A percentile compares a stretch with the other conserved stretches of the same genome.
Conservation (phyloP, 2,329 filamentous ascomycete species). For the Rhinocladiella mackenziei region DNA sequence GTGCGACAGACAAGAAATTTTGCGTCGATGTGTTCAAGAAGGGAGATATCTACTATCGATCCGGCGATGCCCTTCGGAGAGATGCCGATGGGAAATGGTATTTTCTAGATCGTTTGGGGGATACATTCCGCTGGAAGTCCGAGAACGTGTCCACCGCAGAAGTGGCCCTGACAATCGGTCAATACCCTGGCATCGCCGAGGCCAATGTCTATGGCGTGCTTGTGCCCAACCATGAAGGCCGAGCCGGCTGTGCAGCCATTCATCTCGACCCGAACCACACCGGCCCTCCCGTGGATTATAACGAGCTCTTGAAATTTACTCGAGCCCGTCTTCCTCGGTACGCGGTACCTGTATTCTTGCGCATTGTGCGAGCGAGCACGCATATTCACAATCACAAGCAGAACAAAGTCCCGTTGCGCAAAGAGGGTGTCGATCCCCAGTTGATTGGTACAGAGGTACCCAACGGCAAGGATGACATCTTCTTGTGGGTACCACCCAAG, state of each 20-base stretch:
- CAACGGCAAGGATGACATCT: constrained; percentile 35
- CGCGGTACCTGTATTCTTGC: constrained; percentile 70
- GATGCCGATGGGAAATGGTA: constrained; percentile 67
- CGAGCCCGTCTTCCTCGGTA: constrained; percentile 63
- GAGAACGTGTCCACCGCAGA: constrained; percentile 81
- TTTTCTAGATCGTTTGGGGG: constrained; percentile 66
- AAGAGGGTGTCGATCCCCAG: constrained; percentile 29
- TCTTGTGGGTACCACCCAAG: constrained; percentile 25
- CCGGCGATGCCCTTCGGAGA: constrained; percentile 74
- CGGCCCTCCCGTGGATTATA: constrained; percentile 53
- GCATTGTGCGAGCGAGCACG: constrained; percentile 55
- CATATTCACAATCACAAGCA: constrained; percentile 76
- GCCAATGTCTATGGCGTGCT: constrained; percentile 83
- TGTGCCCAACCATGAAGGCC: constrained; percentile 75
- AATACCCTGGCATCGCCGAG: constrained; percentile 64
- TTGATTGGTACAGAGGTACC: constrained; percentile 22
- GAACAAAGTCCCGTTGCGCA: constrained; percentile 64
- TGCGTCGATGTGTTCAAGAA: constrained; percentile 67
- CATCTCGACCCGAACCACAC: constrained; percentile 49
- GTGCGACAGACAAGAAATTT: constrained; percentile 69
- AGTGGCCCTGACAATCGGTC: constrained; percentile 69
- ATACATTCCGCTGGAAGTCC: constrained; percentile 60
- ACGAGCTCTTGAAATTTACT: constrained; percentile 56
- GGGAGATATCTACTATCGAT: constrained; percentile 78
- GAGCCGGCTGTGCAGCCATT: constrained; percentile 76